A percentile compares a stretch with the other conserved stretches of the same genome.
Conservation (phyloP, 78 protist species). For the Dictyostelium brefeldianum region DNA sequence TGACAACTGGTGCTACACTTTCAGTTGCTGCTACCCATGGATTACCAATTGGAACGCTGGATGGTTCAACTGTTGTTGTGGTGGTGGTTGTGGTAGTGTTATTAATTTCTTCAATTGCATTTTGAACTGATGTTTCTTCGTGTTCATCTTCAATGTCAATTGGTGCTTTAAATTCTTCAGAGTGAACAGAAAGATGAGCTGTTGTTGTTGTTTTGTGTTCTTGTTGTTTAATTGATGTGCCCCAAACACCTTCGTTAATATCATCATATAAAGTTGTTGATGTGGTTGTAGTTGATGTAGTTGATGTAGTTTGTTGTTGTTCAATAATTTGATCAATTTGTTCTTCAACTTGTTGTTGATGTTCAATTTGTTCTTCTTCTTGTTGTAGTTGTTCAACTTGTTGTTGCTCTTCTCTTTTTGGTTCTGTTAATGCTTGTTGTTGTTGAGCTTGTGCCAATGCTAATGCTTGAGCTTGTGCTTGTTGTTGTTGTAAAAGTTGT, state of each 20-base stretch:
- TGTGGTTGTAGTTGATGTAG: background rate
- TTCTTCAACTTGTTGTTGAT: background rate
- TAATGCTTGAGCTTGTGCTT: background rate
- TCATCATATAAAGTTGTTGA: background rate
- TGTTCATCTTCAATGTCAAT: slow-evolving; percentile 4
- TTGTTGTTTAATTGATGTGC: slow-evolving; percentile 12
- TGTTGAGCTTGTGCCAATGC: slow-evolving; percentile 3
- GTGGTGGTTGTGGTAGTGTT: background rate
- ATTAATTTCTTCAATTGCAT: background rate
- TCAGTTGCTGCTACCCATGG: slow-evolving; percentile 55
- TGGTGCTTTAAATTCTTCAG: slow-evolving; percentile 16
- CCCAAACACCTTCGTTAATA: background rate
- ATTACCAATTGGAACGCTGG: background rate
- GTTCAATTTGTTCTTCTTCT: background rate
- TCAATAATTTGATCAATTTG: background rate
- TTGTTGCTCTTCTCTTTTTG: background rate
- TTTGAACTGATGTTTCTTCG: background rate
- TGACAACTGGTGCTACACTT: background rate
- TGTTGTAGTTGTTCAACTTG: background rate
- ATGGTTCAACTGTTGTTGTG: background rate
- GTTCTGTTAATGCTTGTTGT: background rate
- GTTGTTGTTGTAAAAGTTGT: slow-evolving; percentile 3
- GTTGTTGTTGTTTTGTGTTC: background rate
- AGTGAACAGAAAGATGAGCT: background rate
- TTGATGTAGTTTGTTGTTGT: slow-evolving; percentile 6